These are phyloP conservation scores for Lanmaoa rubissima DNA, from an alignment of 768 basidiomycete species.

Conservation along the genomic window DNA sequence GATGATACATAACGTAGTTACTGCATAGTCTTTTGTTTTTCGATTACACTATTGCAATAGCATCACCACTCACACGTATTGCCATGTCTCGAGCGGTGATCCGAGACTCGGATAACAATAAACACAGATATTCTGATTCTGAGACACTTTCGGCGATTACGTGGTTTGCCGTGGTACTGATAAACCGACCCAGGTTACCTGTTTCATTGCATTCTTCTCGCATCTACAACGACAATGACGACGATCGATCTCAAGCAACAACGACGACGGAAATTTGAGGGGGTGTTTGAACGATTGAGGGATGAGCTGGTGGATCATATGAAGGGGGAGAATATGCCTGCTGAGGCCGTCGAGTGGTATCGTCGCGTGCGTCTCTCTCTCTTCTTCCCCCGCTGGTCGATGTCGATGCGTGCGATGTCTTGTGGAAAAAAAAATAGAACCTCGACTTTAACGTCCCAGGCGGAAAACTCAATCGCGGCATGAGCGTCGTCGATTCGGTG, in stretches of 20 bases:
- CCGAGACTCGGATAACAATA: background rate
- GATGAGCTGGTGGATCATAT: conserved; percentile 76
- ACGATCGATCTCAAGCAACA: conserved; percentile 37
- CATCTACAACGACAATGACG: conserved; percentile 12
- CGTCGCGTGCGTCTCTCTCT: conserved; percentile 53
- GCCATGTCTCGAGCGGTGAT: too few species aligned
- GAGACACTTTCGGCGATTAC: background rate
- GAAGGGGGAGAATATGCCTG: conserved; percentile 71
- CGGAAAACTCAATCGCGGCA: conserved; percentile 94
- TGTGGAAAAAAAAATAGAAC: conserved; percentile 46
- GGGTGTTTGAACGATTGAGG: conserved; percentile 66
- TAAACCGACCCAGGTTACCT: background rate
- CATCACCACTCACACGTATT: background rate
- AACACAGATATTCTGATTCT: background rate
- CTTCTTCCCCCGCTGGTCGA: too few species aligned
- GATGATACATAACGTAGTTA: background rate
- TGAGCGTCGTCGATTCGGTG: conserved; percentile 92
- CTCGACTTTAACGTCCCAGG: conserved; percentile 94
- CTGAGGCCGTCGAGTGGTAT: conserved; percentile 77
- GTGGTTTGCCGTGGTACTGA: background rate
- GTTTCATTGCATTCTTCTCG: background rate
- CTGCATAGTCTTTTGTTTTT: background rate
- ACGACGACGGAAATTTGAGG: conserved; percentile 65
- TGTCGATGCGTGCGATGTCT: background rate
- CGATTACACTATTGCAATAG: background rate